Evolutionary conservation across 371 early-diverging fungal species (phyloP).

Genomic region (Mucor plumbeus): DNA sequence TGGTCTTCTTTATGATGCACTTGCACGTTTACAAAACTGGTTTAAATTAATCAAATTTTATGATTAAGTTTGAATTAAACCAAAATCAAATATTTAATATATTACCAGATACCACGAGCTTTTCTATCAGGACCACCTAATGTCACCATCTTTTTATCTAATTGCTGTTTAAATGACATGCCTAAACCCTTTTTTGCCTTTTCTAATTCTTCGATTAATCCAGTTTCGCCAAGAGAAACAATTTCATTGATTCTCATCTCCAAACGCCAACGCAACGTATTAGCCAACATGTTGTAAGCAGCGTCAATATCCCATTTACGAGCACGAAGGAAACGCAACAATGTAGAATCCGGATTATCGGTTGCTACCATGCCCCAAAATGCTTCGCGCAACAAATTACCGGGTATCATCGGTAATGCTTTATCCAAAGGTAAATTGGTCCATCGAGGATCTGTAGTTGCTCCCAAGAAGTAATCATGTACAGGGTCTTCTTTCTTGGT

Average conservation of each 20-base stretch:
- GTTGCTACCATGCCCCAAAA: slow-evolving; percentile 61
- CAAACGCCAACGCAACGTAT: slow-evolving; percentile 70
- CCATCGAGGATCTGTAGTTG: slow-evolving; percentile 50
- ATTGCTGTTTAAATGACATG: slow-evolving; percentile 18
- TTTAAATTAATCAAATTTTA: background rate
- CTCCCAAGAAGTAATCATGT: slow-evolving; percentile 51
- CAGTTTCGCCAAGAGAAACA: slow-evolving; percentile 60
- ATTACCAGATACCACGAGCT: slow-evolving; percentile 67
- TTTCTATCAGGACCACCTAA: slow-evolving; percentile 64
- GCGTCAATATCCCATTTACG: slow-evolving; percentile 81
- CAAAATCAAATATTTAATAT: no score
- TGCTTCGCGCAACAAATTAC: slow-evolving; percentile 38
- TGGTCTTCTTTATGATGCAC: slow-evolving; percentile 65
- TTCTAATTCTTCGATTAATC: slow-evolving; percentile 46
- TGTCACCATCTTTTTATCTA: slow-evolving; percentile 23
- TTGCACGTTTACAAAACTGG: slow-evolving; percentile 66
- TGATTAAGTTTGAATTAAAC: background rate
- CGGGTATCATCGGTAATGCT: slow-evolving; percentile 47
- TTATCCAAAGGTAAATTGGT: slow-evolving; percentile 43
- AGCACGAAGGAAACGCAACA: slow-evolving; percentile 77
- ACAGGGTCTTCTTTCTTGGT: slow-evolving; percentile 35
- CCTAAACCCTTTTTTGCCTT: slow-evolving; percentile 19
- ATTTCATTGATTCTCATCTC: slow-evolving; percentile 62
- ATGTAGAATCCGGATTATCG: slow-evolving; percentile 70
- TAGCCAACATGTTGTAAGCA: slow-evolving; percentile 65